Base-by-base conservation (phyloP, 2,329 filamentous ascomycete species). In the Xylaria sp. region DNA sequence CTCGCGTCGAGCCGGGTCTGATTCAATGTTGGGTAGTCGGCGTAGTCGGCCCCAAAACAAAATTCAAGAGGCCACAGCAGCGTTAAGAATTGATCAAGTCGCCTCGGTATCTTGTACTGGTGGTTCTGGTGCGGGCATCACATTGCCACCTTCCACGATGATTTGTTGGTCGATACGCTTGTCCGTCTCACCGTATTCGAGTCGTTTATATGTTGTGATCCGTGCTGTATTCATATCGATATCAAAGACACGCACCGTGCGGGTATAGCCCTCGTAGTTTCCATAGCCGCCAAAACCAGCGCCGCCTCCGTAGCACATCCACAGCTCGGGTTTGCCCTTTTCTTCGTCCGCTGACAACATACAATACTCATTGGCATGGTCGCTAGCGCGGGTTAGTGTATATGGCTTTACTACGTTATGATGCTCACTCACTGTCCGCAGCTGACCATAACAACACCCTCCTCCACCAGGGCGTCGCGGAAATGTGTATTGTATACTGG, bases 271-370 rank as follows among this genome's bases (percentile, higher is more conserved):
- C 41, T 88, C 89, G 74, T 97, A 98, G 5, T 94, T 93, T 19
- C 90, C 95, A 74, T 99, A 99, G 0, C 95, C 95, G 57, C 95
- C 95, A 70, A 99, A 97, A 1, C 95, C 95, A 27, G 88, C 87
- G 25, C 91, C 95, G 31, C 95, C 95, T 8, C 89, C 94, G 76
- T 98, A 98, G 80, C 95, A 99, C 93, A 99, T 97, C 95, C 95
- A 99, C 2, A 98, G 79, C 29, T 89, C 85, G 0, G 90, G 88
- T 49, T 83, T 83, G n/a, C 81, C 77, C 21, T 79, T 79, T 29
- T 81, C 76, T 40, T 84, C 77, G 53, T 84, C 76, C 3, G 80
- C 76, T 1, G 84, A 87, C 8, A 97, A 83, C 65, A 91, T 88
- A 76, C 95, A 99, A 76, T 97, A 98, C 73, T 99, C 95, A 74